These are phyloP conservation scores for Rheum nobile DNA, from an alignment of 148 eudicot genomes.

Conservation along the genomic window DNA sequence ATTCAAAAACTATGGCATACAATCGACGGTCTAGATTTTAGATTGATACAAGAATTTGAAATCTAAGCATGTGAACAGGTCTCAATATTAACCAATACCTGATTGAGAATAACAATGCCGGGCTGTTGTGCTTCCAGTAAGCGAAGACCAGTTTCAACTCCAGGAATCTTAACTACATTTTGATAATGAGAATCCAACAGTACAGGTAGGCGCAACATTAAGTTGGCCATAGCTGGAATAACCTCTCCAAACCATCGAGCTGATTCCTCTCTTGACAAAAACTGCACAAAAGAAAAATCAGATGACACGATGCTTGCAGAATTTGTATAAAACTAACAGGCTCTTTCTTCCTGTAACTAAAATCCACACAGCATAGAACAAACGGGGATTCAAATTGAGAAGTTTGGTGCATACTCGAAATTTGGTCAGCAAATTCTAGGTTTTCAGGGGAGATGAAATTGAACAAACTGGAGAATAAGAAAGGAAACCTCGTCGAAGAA, in stretches of 20 bases:
- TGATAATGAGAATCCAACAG: constrained; percentile 68
- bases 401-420: background rate
- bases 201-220: constrained; percentile 47
- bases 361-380: too few relatives aligned
- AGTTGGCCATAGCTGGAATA: constrained; percentile 56
- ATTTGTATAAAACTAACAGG: too few relatives aligned
- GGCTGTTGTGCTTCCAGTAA: constrained; percentile 60
- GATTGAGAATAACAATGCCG: constrained; percentile 74
- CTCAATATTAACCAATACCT: constrained; percentile 27
- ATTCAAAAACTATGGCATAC: background rate
- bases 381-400: background rate
- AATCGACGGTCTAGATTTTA: background rate
- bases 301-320: too few relatives aligned
- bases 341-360: too few relatives aligned
- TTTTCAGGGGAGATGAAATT: background rate
- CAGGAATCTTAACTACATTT: constrained; percentile 29
- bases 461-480: background rate
- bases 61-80: background rate
- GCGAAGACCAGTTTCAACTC: constrained; percentile 57
- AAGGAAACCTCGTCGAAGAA: constrained; percentile 67
- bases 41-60: background rate
- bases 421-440: background rate
- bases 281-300: constrained; percentile 25
- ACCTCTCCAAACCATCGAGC: constrained; percentile 64
- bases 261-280: constrained; percentile 59